Base-by-base conservation (phyloP, 805 yeast genomes). In the Metschnikowia peoriensis region DNA sequence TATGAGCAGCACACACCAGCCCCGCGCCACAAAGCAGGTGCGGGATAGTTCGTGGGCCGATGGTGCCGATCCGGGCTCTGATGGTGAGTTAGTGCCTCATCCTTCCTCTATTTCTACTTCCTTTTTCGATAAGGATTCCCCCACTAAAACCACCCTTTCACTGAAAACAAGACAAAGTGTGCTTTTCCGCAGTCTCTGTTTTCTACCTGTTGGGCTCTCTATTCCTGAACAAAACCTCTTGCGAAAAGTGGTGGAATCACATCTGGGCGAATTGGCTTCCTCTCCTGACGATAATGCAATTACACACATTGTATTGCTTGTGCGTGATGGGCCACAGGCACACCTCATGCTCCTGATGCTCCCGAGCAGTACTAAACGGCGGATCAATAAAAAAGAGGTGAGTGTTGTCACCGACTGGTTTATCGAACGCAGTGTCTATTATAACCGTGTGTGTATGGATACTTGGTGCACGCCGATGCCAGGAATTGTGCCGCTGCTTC, bases 361-460 rank as follows among this genome's bases (percentile, higher is more conserved):
- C 17, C 65, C 71, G 4, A 29, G 58, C 9, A 17, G 59, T 46
- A 59, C 64, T 51, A 75, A 55, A 47, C 50, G 54, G 27, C 60
- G 56, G 28, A 59, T 66, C 38, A 65, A 62, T 46, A 50, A 52
- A 44, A 52, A 52, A 27, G 64, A 38, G 22, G 64, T 55, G 2
- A 61, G 62, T 15, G 55, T 84, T 0, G 80, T 83, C 1, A 89
- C 96, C 0, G 96, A 90, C 66, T 89, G 93, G 88, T 85, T 85
- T 57, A 69, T 90, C 11, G 97, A 89, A 66, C 71, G 96, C 52
- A 80, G 88, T 27, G 72, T 89, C 22, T 85, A 78, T 67, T 83
- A 83, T 59, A 77, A 79, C 42, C 64, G 68, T 43, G 58, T 81
- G 7, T 66, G 70, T 14, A 60, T 66, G 35, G 96, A 86, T 62